Percentiles rank a stretch among this genome's conserved stretches.
These are phyloP conservation scores for Lecanoromycetidae sp. DNA, from an alignment of 2,329 filamentous ascomycete species.

Conservation along the genomic window DNA sequence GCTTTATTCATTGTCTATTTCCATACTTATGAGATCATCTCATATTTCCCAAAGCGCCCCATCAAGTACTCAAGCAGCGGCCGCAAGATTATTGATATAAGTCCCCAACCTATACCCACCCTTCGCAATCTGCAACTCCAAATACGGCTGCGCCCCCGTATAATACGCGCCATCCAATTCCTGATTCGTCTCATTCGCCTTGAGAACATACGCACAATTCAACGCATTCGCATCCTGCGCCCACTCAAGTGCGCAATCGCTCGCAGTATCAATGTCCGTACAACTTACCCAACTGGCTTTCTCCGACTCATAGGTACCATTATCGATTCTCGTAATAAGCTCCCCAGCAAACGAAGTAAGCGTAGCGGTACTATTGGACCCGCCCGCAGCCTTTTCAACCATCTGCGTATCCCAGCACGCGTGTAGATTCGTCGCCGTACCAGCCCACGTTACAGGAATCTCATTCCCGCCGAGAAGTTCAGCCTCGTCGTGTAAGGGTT, in stretches of 20 bases:
- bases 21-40: no score
- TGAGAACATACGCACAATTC: conserved; percentile 53
- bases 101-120: conserved; percentile 57
- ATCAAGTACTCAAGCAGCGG: background rate
- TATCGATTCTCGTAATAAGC: conserved; percentile 42
- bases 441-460: conserved; percentile 52
- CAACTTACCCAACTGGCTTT: conserved; percentile 45
- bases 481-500: conserved; percentile 54
- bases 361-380: conserved; percentile 29
- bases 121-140: conserved; percentile 55
- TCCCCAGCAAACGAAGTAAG: conserved; percentile 40
- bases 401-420: conserved; percentile 63
- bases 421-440: conserved; percentile 51
- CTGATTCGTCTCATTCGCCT: conserved; percentile 44
- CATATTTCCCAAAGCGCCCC: background rate
- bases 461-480: conserved; percentile 55
- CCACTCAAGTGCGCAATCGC: conserved; percentile 48
- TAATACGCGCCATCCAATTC: conserved; percentile 55
- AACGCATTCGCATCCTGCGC: conserved; percentile 50
- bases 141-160: conserved; percentile 48
- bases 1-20: no score
- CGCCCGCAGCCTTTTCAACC: conserved; percentile 51
- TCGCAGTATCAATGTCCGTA: conserved; percentile 43
- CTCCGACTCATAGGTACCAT: conserved; percentile 42
- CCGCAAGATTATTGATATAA: conserved; percentile 44